A percentile compares a stretch with the other conserved stretches of the same genome.
These are phyloP conservation scores for Collybia sp. DNA, from an alignment of 768 basidiomycete genomes.

Conservation along the genomic window DNA sequence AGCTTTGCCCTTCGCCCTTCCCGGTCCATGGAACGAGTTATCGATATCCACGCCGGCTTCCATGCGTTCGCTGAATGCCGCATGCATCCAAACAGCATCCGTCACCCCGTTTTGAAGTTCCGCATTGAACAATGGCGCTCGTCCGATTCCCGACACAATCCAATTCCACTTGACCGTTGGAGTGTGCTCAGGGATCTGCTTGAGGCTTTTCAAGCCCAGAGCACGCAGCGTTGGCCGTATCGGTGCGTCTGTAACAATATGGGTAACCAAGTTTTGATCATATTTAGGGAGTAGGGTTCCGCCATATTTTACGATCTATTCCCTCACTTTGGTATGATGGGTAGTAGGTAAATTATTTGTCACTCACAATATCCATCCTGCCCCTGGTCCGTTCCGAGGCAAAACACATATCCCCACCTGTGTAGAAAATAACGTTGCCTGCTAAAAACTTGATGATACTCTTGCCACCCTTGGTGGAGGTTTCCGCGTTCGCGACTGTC, in stretches of 20 bases:
- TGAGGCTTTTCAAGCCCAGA: conserved; percentile 43
- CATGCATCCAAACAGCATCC: conserved; percentile 37
- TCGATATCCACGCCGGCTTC: conserved; percentile 31
- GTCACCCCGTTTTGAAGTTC: conserved; percentile 24
- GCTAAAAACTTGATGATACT: conserved; percentile 31
- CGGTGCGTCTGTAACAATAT: conserved; percentile 55
- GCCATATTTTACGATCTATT: conserved; percentile 60
- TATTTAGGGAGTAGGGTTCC: conserved; percentile 57
- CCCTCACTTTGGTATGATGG: conserved; percentile 1
- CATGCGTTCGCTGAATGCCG: conserved; percentile 44
- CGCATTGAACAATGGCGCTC: conserved; percentile 13
- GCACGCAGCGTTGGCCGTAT: conserved; percentile 26
- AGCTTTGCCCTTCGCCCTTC: conserved; percentile 22
- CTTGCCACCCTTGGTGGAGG: conserved; percentile 12
- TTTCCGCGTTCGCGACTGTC: conserved; percentile 28
- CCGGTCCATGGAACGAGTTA: background rate
- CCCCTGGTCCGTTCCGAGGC: conserved; percentile 47
- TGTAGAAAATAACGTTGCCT: conserved; percentile 54
- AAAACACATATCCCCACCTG: conserved; percentile 51
- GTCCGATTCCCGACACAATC: conserved; percentile 39
- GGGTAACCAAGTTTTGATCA: conserved; percentile 53
- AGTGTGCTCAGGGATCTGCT: conserved; percentile 60
- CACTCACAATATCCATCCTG: conserved; percentile 60
- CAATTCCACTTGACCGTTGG: conserved; percentile 64
- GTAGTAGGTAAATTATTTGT: conserved; percentile 1